Percentiles rank a stretch among this genome's conserved stretches.
Evolutionary conservation across 2,329 filamentous ascomycete genomes (phyloP).

Genomic region (Clathrospora elynae): DNA sequence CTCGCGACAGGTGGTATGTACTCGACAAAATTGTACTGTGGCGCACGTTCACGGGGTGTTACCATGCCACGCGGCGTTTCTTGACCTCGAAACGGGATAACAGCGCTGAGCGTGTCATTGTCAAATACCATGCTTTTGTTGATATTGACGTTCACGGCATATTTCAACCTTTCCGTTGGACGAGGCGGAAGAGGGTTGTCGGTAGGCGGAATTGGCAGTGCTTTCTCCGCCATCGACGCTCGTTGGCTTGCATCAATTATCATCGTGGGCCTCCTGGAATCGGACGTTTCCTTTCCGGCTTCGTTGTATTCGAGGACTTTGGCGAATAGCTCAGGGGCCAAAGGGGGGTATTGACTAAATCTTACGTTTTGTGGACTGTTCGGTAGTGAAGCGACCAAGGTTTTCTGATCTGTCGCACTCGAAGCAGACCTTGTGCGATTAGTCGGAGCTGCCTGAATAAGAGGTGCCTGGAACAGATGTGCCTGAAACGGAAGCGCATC

Average conservation of each 20-base stretch:
- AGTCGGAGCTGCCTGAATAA: too few species aligned
- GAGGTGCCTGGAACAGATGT: too few species aligned
- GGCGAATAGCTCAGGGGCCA: slow-evolving; percentile 20
- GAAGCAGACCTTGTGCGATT: slow-evolving; percentile 22
- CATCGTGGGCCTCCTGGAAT: slow-evolving; percentile 1
- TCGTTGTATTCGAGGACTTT: slow-evolving; percentile 13
- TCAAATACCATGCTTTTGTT: slow-evolving; percentile 40
- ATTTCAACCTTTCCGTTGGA: slow-evolving; percentile 24
- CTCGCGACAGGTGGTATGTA: slow-evolving; percentile 23
- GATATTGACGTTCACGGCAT: slow-evolving; percentile 35
- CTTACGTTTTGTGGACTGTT: slow-evolving; percentile 29
- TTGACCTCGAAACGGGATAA: slow-evolving; percentile 15
- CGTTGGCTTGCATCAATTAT: slow-evolving; percentile 3
- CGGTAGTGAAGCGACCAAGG: slow-evolving; percentile 31
- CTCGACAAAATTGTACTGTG: slow-evolving; percentile 32
- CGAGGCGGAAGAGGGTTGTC: slow-evolving; percentile 22
- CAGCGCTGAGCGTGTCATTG: slow-evolving; percentile 28
- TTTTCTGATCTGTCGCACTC: slow-evolving; percentile 32
- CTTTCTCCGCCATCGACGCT: slow-evolving; percentile 12
- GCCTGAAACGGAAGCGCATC: too few species aligned
- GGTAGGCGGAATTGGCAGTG: slow-evolving; percentile 17
- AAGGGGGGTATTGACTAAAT: slow-evolving; percentile 16
- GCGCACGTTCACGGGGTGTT: slow-evolving; percentile 23
- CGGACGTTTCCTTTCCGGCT: slow-evolving; percentile 15
- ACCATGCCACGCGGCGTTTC: slow-evolving; percentile 15